Evolutionary conservation across 2,329 filamentous ascomycete species (phyloP).

Genomic region (Anthostomella pinea): DNA sequence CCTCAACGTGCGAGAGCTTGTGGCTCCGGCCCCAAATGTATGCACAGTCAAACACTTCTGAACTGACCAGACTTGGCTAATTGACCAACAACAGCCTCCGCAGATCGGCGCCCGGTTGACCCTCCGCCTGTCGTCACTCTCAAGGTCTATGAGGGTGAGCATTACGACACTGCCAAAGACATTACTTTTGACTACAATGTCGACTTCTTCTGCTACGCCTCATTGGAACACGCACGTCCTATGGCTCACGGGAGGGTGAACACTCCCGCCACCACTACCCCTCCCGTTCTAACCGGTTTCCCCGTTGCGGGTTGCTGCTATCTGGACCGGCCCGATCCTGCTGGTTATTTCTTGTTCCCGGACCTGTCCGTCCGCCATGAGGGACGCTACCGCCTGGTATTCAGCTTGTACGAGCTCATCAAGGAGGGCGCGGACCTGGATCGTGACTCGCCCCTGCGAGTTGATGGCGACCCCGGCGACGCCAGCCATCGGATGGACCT

Average conservation of each 20-base stretch:
- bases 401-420: constrained; percentile 90
- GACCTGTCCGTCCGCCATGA: constrained; percentile 95
- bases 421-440: constrained; percentile 82
- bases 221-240: constrained; percentile 78
- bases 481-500: constrained; percentile 88
- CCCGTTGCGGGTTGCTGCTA: constrained; percentile 96
- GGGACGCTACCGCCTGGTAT: constrained; percentile 85
- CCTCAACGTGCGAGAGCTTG: constrained; percentile 92
- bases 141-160: constrained; percentile 72
- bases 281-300: constrained; percentile 87
- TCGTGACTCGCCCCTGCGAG: constrained; percentile 42
- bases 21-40: constrained; percentile 93
- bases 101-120: constrained; percentile 88
- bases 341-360: constrained; percentile 96
- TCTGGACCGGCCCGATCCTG: constrained; percentile 75
- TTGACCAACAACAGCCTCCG: constrained; percentile 55
- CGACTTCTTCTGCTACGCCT: constrained; percentile 96
- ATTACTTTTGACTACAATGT: constrained; percentile 91
- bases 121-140: constrained; percentile 92
- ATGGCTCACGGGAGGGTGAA: constrained; percentile 79
- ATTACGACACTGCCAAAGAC: constrained; percentile 60
- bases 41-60: constrained; percentile 5
- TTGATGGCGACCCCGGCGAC: constrained; percentile 40
- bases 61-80: constrained; percentile 13
- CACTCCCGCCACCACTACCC: constrained; percentile 62